These are phyloP conservation scores for Raphanus raphanistrum DNA, from an alignment of 345 rosid species.

Conservation along the genomic window DNA sequence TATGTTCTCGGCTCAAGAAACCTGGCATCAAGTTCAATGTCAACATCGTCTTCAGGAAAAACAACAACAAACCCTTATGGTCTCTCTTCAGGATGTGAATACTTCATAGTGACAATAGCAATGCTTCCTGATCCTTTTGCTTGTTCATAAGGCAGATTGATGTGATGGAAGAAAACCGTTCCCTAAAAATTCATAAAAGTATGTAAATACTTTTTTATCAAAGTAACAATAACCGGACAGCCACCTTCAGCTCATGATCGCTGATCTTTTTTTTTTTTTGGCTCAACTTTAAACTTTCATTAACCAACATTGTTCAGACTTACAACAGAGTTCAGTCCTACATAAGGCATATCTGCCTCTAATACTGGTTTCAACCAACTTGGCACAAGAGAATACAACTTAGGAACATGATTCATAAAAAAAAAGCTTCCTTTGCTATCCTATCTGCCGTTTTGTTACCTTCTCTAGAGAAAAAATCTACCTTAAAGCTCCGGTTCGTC, in stretches of 20 bases:
- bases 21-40: conserved; percentile 51
- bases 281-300: too few species aligned
- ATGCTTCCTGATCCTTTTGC: conserved; percentile 90
- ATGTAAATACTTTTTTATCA: conserved; percentile 15
- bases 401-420: too few species aligned
- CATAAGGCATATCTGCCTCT: too few species aligned
- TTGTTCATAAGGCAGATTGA: conserved; percentile 60
- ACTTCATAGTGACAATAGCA: conserved; percentile 89
- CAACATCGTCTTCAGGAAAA: conserved; percentile 25
- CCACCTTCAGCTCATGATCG: too few species aligned
- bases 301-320: too few species aligned
- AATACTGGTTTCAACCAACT: too few species aligned
- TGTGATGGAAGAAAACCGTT: conserved; percentile 65
- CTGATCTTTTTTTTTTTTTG: neutral
- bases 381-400: too few species aligned
- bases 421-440: neutral
- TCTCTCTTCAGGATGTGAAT: conserved; percentile 83
- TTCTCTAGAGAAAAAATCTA: neutral
- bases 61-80: conserved; percentile 47
- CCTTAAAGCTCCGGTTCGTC: neutral
- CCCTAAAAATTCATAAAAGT: neutral
- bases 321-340: too few species aligned
- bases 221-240: too few species aligned
- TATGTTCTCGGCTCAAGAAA: conserved; percentile 45
- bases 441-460: neutral